phyloP scores from a whole-genome alignment of 805 yeast species.

The Yarrowia alimentaria region DNA sequence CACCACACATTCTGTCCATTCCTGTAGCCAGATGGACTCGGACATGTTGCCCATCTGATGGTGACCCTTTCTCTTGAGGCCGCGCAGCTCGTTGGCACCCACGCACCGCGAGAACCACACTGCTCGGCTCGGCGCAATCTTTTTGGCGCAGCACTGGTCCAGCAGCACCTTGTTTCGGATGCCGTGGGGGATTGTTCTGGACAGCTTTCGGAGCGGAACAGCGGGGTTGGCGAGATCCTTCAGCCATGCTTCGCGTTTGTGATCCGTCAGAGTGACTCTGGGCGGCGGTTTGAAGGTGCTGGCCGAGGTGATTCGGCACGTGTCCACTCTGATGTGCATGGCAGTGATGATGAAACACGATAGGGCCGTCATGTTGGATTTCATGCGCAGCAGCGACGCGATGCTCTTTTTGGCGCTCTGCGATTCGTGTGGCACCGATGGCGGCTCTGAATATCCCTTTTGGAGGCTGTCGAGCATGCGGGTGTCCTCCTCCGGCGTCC shows the following conservation, averaged over 20 bases:
- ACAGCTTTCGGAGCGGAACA: constrained; percentile 63
- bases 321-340: constrained; percentile 47
- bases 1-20: constrained; percentile 86
- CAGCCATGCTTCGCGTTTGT: constrained; percentile 82
- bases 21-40: constrained; percentile 69
- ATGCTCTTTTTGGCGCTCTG: constrained; percentile 64
- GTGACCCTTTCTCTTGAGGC: constrained; percentile 51
- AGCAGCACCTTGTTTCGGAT: constrained; percentile 68
- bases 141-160: constrained; percentile 66
- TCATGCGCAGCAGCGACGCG: constrained; percentile 42
- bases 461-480: constrained; percentile 57
- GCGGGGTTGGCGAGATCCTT: constrained; percentile 68
- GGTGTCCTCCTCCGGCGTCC: constrained; percentile 48
- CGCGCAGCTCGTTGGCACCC: constrained; percentile 70
- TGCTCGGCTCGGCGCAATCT: constrained; percentile 76
- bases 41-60: constrained; percentile 30
- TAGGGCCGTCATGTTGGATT: constrained; percentile 49
- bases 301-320: constrained; percentile 48
- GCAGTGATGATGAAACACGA: constrained; percentile 50
- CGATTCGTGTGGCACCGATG: constrained; percentile 62
- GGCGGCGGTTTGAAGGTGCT: constrained; percentile 77
- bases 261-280: constrained; percentile 85
- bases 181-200: constrained; percentile 88
- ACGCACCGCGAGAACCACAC: constrained; percentile 90
- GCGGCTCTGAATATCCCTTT: constrained; percentile 67